phyloP scores from a whole-genome alignment of 768 basidiomycete genomes.

The Chiua virens region DNA sequence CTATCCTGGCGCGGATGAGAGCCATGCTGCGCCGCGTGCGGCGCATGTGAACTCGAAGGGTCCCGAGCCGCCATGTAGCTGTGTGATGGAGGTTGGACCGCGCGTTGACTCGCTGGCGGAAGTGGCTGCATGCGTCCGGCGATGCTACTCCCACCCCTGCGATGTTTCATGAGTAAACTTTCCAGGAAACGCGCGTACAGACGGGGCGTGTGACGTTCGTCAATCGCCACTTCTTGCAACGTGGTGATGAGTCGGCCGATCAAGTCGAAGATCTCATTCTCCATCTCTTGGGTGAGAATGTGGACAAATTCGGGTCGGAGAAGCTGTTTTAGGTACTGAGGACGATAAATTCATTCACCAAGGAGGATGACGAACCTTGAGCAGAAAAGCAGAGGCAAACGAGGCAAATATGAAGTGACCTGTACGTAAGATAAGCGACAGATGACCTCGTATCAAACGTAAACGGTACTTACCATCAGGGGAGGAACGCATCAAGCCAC shows the following conservation, averaged over 20 bases:
- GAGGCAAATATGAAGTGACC: constrained; percentile 78
- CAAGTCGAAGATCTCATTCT: constrained; percentile 68
- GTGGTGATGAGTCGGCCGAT: constrained; percentile 74
- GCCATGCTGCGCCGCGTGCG: constrained; percentile 14
- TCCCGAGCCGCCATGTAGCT: constrained; percentile 26
- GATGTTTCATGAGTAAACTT: constrained; percentile 65
- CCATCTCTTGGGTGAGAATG: constrained; percentile 56
- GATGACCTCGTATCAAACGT: neutral
- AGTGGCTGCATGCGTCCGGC: constrained; percentile 53
- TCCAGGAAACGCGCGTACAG: constrained; percentile 80
- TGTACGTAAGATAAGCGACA: constrained; percentile 18
- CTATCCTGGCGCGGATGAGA: constrained; percentile 18
- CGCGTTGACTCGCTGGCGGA: constrained; percentile 43
- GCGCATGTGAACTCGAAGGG: constrained; percentile 28
- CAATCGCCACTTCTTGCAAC: constrained; percentile 72
- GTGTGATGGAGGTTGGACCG: constrained; percentile 10
- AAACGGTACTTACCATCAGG: constrained; percentile 58
- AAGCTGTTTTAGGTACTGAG: constrained; percentile 41
- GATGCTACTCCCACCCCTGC: constrained; percentile 60
- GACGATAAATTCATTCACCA: neutral
- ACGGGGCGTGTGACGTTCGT: constrained; percentile 78
- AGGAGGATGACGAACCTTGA: constrained; percentile 52
- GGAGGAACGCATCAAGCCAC: constrained; percentile 74
- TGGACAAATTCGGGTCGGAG: constrained; percentile 73
- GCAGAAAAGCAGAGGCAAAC: constrained; percentile 80